phyloP scores from a whole-genome alignment of 139 green algal species.

The Haematococcus sp. region DNA sequence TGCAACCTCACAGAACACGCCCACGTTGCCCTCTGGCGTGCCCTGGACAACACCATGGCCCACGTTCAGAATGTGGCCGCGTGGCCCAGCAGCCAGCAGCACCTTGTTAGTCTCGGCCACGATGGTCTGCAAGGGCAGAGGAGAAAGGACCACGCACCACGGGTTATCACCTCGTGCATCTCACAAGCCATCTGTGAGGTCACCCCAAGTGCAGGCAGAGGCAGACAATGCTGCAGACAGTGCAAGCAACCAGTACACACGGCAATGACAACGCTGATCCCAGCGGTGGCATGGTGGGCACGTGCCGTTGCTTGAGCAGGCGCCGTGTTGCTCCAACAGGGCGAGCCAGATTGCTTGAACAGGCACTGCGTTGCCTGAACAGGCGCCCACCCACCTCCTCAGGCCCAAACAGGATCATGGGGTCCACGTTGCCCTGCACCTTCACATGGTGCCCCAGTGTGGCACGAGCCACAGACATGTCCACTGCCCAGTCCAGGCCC shows the following conservation, averaged over 20 bases:
- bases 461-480: constrained; percentile 70
- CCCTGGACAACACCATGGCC: constrained; percentile 90
- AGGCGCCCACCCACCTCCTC: constrained; percentile 23
- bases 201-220: background rate
- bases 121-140: constrained; percentile 5
- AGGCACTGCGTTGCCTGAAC: too few relatives aligned
- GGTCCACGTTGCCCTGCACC: constrained; percentile 85
- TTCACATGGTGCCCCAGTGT: constrained; percentile 47
- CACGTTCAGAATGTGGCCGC: constrained; percentile 93
- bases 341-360: too few relatives aligned
- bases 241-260: too few relatives aligned
- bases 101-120: constrained; percentile 29
- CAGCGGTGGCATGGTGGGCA: too few relatives aligned
- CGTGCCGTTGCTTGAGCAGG: too few relatives aligned
- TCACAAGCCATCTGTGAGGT: too few relatives aligned
- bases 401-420: constrained; percentile 89
- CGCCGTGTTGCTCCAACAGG: too few relatives aligned
- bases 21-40: constrained; percentile 90
- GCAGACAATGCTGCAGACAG: background rate
- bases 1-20: constrained; percentile 86
- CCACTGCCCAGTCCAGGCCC: constrained; percentile 88
- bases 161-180: too few relatives aligned
- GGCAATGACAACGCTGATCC: too few relatives aligned
- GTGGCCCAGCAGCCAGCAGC: constrained; percentile 56
- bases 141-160: background rate